These are phyloP conservation scores for Spiraea crenata DNA, from an alignment of 331 rosid species.

Conservation along the genomic window DNA sequence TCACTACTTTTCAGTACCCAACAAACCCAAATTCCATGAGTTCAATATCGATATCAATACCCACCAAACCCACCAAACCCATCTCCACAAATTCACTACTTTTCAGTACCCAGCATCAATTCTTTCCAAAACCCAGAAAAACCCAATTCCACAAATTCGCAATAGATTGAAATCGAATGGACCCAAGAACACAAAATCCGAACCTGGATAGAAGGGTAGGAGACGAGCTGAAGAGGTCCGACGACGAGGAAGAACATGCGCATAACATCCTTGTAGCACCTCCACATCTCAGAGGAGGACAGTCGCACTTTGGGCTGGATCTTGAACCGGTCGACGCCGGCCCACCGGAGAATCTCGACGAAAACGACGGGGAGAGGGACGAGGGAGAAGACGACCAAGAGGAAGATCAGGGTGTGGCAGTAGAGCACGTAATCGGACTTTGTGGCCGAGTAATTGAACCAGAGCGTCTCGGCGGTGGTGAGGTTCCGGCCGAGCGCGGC, in stretches of 20 bases:
- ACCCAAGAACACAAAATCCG: not conserved
- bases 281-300: constrained; percentile 47
- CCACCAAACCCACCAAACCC: no score
- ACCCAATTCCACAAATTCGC: not conserved
- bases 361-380: constrained; percentile 57
- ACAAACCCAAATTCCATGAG: no score
- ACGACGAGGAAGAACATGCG: constrained; percentile 47
- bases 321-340: constrained; percentile 51
- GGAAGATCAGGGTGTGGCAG: constrained; percentile 71
- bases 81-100: not conserved
- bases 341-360: constrained; percentile 47
- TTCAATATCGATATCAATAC: no score
- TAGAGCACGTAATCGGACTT: constrained; percentile 74
- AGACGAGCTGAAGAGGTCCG: constrained; percentile 69
- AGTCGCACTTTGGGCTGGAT: constrained; percentile 66
- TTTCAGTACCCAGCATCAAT: not conserved
- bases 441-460: constrained; percentile 77
- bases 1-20: no score
- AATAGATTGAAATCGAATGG: not conserved
- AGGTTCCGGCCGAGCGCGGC: constrained; percentile 59
- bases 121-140: not conserved
- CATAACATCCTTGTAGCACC: constrained; percentile 70
- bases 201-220: constrained; percentile 69
- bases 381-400: constrained; percentile 58
- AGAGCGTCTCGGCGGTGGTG: constrained; percentile 58